Percentiles rank a stretch among this genome's conserved stretches.
phyloP scores from a whole-genome alignment of 805 yeast genomes.

The Teunomyces gatunensis region DNA sequence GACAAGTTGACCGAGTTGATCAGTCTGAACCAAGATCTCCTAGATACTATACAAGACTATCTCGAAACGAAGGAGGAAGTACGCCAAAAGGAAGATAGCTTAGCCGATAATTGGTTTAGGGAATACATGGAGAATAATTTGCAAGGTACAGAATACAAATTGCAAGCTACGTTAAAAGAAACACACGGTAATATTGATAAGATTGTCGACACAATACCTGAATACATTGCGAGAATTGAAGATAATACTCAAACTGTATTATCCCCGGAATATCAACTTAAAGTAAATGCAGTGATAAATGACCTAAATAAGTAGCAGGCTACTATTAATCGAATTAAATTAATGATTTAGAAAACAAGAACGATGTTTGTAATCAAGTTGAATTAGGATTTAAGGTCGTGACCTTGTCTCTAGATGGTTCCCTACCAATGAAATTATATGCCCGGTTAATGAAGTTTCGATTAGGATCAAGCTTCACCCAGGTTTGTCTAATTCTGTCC shows the following conservation, averaged over 20 bases:
- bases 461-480: conserved; percentile 42
- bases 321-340: not conserved
- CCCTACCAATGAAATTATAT: conserved; percentile 27
- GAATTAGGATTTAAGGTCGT: conserved; percentile 9
- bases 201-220: conserved; percentile 6
- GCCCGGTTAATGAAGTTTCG: conserved; percentile 35
- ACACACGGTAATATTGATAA: conserved; percentile 8
- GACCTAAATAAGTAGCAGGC: conserved; percentile 13
- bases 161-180: conserved; percentile 14
- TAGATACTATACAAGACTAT: conserved; percentile 31
- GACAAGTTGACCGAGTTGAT: conserved; percentile 32
- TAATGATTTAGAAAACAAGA: too few species aligned
- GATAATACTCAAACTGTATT: conserved; percentile 5
- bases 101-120: conserved; percentile 10
- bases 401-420: conserved; percentile 15
- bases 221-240: not conserved
- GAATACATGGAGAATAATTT: conserved; percentile 11
- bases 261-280: conserved; percentile 15
- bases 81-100: conserved; percentile 14
- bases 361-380: not conserved
- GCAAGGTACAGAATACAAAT: conserved; percentile 11
- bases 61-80: conserved; percentile 20
- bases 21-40: conserved; percentile 31
- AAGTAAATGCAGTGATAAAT: conserved; percentile 14
- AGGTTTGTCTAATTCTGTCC: conserved; percentile 37